These are phyloP conservation scores for Penicillium concentricum DNA, from an alignment of 2,329 filamentous ascomycete species.

Conservation along the genomic window DNA sequence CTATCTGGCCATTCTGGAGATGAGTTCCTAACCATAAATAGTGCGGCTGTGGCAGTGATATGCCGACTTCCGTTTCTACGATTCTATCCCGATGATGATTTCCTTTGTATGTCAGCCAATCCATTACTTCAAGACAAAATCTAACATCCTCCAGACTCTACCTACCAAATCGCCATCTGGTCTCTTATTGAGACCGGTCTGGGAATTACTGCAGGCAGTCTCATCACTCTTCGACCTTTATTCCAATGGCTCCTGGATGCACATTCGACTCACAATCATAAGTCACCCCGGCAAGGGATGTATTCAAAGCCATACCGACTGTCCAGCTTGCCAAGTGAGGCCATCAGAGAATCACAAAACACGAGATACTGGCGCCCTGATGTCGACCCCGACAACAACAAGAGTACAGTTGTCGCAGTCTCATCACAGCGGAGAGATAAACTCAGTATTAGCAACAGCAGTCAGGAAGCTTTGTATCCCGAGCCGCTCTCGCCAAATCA, in stretches of 20 bases:
- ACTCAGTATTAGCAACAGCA: constrained; percentile 6
- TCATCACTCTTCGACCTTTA: constrained; percentile 49
- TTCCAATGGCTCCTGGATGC: constrained; percentile 28
- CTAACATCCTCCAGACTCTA: constrained; percentile 30
- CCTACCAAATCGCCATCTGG: constrained; percentile 43
- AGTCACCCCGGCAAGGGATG: not conserved
- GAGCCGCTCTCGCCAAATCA: constrained; percentile 1
- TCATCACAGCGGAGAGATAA: not conserved
- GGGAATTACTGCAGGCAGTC: constrained; percentile 43
- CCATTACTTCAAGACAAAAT: not conserved
- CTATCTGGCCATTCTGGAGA: not conserved
- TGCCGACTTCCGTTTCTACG: constrained; percentile 46
- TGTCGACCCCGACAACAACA: constrained; percentile 1
- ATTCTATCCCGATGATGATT: constrained; percentile 36
- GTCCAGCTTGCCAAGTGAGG: constrained; percentile 2
- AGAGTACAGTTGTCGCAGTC: not conserved
- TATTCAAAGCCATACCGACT: not conserved
- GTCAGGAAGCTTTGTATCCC: constrained; percentile 7
- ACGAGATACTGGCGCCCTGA: constrained; percentile 15
- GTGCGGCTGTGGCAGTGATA: constrained; percentile 38
- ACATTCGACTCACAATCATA: not conserved
- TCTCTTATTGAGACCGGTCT: constrained; percentile 30
- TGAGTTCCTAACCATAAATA: constrained; percentile 4
- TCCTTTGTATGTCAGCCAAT: constrained; percentile 23
- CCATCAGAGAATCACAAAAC: not conserved